These are phyloP conservation scores for Dalechampia spathulata DNA, from an alignment of 441 rosid species.

Conservation along the genomic window DNA sequence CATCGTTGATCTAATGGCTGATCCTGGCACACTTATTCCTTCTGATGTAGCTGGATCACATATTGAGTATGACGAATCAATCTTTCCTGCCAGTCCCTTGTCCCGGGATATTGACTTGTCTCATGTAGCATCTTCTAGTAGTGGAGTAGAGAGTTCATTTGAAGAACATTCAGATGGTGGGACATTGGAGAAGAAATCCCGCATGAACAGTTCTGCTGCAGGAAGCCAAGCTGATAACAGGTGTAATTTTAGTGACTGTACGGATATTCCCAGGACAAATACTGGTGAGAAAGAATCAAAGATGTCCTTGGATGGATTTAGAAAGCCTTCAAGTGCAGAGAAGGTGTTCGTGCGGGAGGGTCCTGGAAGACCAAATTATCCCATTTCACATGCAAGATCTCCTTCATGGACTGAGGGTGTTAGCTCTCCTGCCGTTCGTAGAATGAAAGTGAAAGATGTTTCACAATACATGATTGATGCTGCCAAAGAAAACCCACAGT, in stretches of 20 bases:
- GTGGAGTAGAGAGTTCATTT: slow-evolving; percentile 49
- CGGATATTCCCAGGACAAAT: slow-evolving; percentile 16
- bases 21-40: slow-evolving; percentile 96
- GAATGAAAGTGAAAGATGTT: slow-evolving; percentile 96
- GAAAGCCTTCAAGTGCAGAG: slow-evolving; percentile 25
- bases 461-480: slow-evolving; percentile 95
- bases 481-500: slow-evolving; percentile 90
- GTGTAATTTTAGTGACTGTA: slow-evolving; percentile 25
- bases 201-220: slow-evolving; percentile 22
- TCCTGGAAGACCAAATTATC: slow-evolving; percentile 45
- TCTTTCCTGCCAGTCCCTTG: slow-evolving; percentile 54
- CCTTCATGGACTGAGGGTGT: slow-evolving; percentile 99
- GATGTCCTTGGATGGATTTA: slow-evolving; percentile 29
- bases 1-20: slow-evolving; percentile 97
- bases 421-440: slow-evolving; percentile 76
- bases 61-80: slow-evolving; percentile 49
- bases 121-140: slow-evolving; percentile 60
- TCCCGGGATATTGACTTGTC: slow-evolving; percentile 50
- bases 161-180: slow-evolving; percentile 54
- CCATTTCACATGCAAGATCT: slow-evolving; percentile 64
- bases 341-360: slow-evolving; percentile 33
- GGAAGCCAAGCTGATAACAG: slow-evolving; percentile 33
- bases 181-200: slow-evolving; percentile 36
- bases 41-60: slow-evolving; percentile 73
- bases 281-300: slow-evolving; percentile 35